phyloP scores from a whole-genome alignment of 2,329 filamentous ascomycete species.

The Sodiomyces alkalinus region DNA sequence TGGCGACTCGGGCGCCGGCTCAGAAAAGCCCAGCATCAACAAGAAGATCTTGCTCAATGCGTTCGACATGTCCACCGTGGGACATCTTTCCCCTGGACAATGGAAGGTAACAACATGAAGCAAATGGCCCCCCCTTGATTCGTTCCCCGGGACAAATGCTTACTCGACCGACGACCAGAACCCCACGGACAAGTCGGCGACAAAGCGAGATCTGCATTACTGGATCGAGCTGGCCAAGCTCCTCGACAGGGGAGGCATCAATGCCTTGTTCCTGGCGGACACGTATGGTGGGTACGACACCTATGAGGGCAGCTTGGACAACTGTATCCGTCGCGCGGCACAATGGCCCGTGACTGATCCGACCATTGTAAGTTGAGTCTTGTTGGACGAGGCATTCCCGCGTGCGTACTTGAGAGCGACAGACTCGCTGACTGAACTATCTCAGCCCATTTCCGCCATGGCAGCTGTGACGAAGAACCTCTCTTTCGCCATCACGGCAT shows the following conservation, averaged over 20 bases:
- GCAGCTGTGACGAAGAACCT: constrained; percentile 51
- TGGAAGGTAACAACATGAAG: constrained; percentile 54
- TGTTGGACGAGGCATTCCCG: no score
- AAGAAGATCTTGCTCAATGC: constrained; percentile 41
- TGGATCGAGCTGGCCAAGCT: constrained; percentile 50
- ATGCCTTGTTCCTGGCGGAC: constrained; percentile 50
- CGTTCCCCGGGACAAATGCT: background rate
- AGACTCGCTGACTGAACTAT: background rate
- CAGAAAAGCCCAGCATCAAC: constrained; percentile 2
- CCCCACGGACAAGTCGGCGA: constrained; percentile 42
- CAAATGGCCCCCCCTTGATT: no score
- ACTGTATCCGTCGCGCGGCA: constrained; percentile 44
- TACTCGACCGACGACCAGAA: constrained; percentile 26
- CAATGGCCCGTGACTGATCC: constrained; percentile 54
- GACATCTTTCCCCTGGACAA: constrained; percentile 49
- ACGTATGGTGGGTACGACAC: constrained; percentile 50
- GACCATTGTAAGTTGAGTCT: constrained; percentile 31
- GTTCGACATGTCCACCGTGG: constrained; percentile 51
- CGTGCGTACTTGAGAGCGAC: no score
- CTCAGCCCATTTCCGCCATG: constrained; percentile 47
- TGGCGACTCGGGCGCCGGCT: background rate
- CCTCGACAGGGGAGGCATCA: constrained; percentile 46
- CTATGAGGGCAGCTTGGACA: constrained; percentile 42
- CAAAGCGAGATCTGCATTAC: constrained; percentile 44
- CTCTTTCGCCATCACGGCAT: constrained; percentile 46